Evolutionary conservation across 208 protist genomes (phyloP).

Genomic region (Trypanosoma congolense): DNA sequence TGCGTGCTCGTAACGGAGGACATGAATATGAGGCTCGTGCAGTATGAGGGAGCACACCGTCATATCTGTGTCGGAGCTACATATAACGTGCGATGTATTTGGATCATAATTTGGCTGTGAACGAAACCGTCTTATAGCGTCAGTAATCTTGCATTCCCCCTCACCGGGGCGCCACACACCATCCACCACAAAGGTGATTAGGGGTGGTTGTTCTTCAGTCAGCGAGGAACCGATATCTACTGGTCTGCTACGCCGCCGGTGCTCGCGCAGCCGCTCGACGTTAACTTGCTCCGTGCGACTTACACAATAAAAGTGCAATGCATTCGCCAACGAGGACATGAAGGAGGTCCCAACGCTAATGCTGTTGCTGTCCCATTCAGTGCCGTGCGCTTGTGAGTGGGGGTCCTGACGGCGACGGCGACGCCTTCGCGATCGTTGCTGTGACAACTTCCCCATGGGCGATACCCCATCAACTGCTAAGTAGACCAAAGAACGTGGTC

Average conservation of each 20-base stretch:
- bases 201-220: not conserved
- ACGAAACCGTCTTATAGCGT: constrained; percentile 74
- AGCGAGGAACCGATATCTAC: not conserved
- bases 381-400: constrained; percentile 26
- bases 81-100: constrained; percentile 97
- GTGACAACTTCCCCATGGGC: constrained; percentile 98
- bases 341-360: constrained; percentile 84
- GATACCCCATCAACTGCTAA: constrained; percentile 96
- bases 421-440: constrained; percentile 97
- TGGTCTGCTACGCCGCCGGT: constrained; percentile 2
- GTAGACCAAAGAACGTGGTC: constrained; percentile 94
- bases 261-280: constrained; percentile 55
- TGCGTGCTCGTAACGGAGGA: constrained; percentile 96
- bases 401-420: constrained; percentile 36
- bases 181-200: constrained; percentile 91
- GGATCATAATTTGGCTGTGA: constrained; percentile 92
- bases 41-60: constrained; percentile 96
- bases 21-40: constrained; percentile 96
- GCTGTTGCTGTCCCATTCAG: constrained; percentile 75
- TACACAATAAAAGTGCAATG: constrained; percentile 74
- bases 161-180: constrained; percentile 95
- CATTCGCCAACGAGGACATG: constrained; percentile 73
- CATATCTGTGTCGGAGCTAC: constrained; percentile 98
- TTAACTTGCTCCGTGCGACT: constrained; percentile 84
- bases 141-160: constrained; percentile 91